Conservation (phyloP, 2,329 filamentous ascomycete species). For the Diaporthe sp. region DNA sequence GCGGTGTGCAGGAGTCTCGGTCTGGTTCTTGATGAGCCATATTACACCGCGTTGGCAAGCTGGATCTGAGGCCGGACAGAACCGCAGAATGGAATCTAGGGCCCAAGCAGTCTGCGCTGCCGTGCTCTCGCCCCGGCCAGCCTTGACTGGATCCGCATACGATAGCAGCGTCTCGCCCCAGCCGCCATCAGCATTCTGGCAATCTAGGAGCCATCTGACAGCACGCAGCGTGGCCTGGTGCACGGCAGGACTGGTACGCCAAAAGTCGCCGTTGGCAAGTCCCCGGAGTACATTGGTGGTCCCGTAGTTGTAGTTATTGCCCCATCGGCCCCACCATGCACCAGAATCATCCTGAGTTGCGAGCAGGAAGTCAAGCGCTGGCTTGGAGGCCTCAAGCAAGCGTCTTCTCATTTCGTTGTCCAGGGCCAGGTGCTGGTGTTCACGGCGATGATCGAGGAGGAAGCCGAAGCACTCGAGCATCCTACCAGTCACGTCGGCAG, state of each 20-base stretch:
- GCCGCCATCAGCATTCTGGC: slow-evolving; percentile 11
- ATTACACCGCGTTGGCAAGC: background rate
- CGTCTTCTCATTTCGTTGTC: background rate
- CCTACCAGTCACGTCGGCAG: slow-evolving; percentile 50
- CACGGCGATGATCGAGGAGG: background rate
- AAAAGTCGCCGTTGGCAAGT: slow-evolving; percentile 4
- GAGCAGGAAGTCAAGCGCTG: slow-evolving; percentile 8
- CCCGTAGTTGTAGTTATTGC: slow-evolving; percentile 24
- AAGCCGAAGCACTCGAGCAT: slow-evolving; percentile 21
- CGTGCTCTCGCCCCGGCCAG: slow-evolving; percentile 2
- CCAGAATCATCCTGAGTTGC: slow-evolving; percentile 4
- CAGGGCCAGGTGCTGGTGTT: slow-evolving; percentile 1
- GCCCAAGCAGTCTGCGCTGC: slow-evolving; percentile 10
- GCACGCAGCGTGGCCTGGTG: slow-evolving; percentile 1
- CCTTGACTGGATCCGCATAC: background rate
- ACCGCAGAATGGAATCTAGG: background rate
- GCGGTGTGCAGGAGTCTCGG: background rate
- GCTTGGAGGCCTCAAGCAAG: slow-evolving; percentile 5
- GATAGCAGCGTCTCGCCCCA: slow-evolving; percentile 17
- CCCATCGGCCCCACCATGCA: slow-evolving; percentile 25
- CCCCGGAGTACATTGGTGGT: slow-evolving; percentile 14
- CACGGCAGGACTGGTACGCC: background rate
- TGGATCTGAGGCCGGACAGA: background rate
- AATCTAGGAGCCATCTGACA: slow-evolving; percentile 5
- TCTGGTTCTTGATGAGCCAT: slow-evolving; percentile 16